Evolutionary conservation across 2,329 filamentous ascomycete species (phyloP).

Genomic region (Venturia effusa): DNA sequence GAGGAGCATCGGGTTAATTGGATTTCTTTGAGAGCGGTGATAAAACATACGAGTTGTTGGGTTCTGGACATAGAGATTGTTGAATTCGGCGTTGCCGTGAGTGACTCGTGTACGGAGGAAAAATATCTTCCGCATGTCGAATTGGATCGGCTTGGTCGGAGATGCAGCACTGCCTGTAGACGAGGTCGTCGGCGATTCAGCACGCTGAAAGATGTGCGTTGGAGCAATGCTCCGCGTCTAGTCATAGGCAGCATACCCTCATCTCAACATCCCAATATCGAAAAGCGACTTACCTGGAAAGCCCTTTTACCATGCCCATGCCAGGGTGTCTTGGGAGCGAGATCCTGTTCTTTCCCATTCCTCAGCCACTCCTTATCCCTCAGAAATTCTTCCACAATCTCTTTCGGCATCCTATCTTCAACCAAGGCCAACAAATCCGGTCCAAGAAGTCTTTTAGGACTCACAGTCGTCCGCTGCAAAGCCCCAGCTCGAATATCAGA

Average conservation of each 20-base stretch:
- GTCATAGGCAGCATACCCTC: neutral
- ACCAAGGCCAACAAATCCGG: neutral
- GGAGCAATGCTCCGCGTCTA: too few species aligned
- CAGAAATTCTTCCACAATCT: neutral
- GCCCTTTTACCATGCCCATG: neutral
- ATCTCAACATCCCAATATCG: neutral
- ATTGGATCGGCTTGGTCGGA: neutral
- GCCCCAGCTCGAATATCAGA: neutral
- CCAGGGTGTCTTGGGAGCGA: neutral
- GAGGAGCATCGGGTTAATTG: neutral
- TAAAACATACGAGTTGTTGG: neutral
- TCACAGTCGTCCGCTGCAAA: neutral
- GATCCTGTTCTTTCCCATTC: neutral
- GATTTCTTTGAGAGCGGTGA: neutral
- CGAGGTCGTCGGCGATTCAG: neutral
- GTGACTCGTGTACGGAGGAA: neutral
- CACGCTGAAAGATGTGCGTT: too few species aligned
- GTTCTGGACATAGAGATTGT: neutral
- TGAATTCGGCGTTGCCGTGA: neutral
- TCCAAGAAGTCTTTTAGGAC: neutral
- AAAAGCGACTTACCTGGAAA: neutral
- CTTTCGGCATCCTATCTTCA: neutral
- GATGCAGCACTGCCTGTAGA: neutral
- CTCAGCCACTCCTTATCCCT: neutral
- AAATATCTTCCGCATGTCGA: neutral